Evolutionary conservation across 2,329 filamentous ascomycete species (phyloP).

Genomic region (Fusarium sp.): DNA sequence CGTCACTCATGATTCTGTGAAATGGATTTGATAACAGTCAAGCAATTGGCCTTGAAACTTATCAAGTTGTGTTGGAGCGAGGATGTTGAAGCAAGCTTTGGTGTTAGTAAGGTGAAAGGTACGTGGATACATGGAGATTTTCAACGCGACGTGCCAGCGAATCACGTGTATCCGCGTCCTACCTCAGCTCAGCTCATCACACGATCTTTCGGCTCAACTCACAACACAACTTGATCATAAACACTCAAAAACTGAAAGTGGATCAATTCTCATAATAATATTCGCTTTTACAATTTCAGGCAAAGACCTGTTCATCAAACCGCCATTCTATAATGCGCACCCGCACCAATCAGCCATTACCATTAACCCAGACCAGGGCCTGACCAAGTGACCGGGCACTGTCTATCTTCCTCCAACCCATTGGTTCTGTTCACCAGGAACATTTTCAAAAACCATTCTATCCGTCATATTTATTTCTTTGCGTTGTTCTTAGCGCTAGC

Average conservation of each 20-base stretch:
- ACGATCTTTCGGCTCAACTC: neutral
- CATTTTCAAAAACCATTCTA: slow-evolving; percentile 20
- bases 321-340: slow-evolving; percentile 31
- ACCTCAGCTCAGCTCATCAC: neutral
- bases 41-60: neutral
- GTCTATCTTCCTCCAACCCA: slow-evolving; percentile 8
- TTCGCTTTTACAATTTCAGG: slow-evolving; percentile 35
- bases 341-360: slow-evolving; percentile 38
- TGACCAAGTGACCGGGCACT: slow-evolving; percentile 10
- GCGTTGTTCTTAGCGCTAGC: slow-evolving; percentile 77
- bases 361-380: slow-evolving; percentile 28
- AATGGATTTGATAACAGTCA: neutral
- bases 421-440: slow-evolving; percentile 37
- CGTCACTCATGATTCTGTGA: slow-evolving; percentile 46
- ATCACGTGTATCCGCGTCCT: slow-evolving; percentile 30
- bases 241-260: neutral
- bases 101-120: slow-evolving; percentile 12
- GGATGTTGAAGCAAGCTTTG: neutral
- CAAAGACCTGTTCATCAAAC: slow-evolving; percentile 19
- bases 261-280: slow-evolving; percentile 17
- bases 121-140: slow-evolving; percentile 33
- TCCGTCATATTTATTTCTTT: slow-evolving; percentile 46
- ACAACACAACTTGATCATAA: neutral
- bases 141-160: slow-evolving; percentile 18
- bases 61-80: neutral